These are phyloP conservation scores for Protomyces gravidus DNA, from an alignment of 1,139 yeast genomes.

Conservation along the genomic window DNA sequence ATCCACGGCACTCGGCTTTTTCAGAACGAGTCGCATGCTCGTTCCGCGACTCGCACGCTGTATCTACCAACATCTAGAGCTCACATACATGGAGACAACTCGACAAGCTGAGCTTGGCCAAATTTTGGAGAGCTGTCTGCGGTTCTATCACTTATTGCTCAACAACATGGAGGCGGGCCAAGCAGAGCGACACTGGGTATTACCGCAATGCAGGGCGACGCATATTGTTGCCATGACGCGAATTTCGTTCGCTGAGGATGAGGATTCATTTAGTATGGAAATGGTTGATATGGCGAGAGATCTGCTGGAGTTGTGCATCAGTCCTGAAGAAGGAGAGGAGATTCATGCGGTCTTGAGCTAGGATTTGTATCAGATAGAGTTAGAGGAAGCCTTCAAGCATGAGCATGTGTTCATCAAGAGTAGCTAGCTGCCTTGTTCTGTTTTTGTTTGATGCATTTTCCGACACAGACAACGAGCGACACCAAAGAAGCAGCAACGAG, in stretches of 20 bases:
- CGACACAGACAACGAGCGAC: background rate
- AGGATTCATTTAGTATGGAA: constrained; percentile 3
- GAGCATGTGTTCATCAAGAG: too few species aligned
- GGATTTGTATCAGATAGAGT: too few species aligned
- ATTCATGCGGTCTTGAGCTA: constrained; percentile 22
- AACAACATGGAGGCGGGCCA: constrained; percentile 11
- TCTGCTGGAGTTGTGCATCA: constrained; percentile 29
- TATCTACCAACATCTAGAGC: constrained; percentile 7
- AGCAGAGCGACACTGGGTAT: constrained; percentile 18
- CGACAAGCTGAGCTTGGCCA: background rate
- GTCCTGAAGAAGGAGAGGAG: constrained; percentile 32
- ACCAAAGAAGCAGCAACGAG: background rate
- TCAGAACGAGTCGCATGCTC: constrained; percentile 10
- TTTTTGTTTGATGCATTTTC: background rate
- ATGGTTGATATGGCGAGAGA: constrained; percentile 30
- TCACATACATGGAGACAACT: background rate
- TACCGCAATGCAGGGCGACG: constrained; percentile 7
- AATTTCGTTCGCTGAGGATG: constrained; percentile 18
- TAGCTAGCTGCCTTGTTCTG: too few species aligned
- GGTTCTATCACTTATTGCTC: constrained; percentile 14
- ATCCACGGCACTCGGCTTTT: constrained; percentile 2
- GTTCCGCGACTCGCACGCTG: constrained; percentile 19
- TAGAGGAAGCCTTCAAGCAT: too few species aligned
- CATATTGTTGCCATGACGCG: constrained; percentile 27
- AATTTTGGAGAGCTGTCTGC: constrained; percentile 6